A percentile compares a stretch with the other conserved stretches of the same genome.
These are phyloP conservation scores for Lunularia cruciata DNA, from an alignment of 225 moss, liverwort and hornwort genomes.

Conservation along the genomic window DNA sequence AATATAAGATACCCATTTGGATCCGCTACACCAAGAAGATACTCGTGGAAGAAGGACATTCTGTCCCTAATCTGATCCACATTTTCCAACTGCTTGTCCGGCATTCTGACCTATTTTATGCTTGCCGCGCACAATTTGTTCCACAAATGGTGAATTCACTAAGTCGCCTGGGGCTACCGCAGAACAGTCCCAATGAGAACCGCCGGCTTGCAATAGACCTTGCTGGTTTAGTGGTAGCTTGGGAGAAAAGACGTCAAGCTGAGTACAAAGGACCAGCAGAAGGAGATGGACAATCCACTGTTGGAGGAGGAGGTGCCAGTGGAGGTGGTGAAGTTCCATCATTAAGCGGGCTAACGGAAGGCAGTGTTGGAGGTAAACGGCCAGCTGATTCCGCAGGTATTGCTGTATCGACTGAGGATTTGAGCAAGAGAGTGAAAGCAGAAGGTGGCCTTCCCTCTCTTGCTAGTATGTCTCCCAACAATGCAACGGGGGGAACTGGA, in stretches of 20 bases:
- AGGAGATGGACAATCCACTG: conserved; percentile 51
- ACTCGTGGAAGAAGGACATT: conserved; percentile 97
- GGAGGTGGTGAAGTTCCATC: conserved; percentile 32
- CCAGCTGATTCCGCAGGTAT: conserved; percentile 59
- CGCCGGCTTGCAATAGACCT: conserved; percentile 97
- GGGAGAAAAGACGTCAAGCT: conserved; percentile 97
- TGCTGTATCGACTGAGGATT: conserved; percentile 56
- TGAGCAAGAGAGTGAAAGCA: conserved; percentile 73
- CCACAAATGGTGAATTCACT: conserved; percentile 99
- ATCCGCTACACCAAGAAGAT: conserved; percentile 99
- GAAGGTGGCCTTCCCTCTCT: conserved; percentile 79
- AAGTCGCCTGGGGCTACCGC: conserved; percentile 92
- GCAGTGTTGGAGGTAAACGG: conserved; percentile 59
- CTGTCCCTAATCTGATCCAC: conserved; percentile 95
- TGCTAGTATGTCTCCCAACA: conserved; percentile 83
- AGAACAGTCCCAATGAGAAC: conserved; percentile 91
- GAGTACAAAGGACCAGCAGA: conserved; percentile 75
- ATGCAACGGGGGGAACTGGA: conserved; percentile 52
- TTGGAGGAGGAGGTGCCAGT: conserved; percentile 16
- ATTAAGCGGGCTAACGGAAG: conserved; percentile 24
- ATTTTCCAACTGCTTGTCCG: conserved; percentile 98
- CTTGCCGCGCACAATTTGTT: conserved; percentile 97
- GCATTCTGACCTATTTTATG: conserved; percentile 95
- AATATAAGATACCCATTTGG: conserved; percentile 99
- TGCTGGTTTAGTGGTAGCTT: conserved; percentile 95